These are phyloP conservation scores for Aspergillus oerlinghausenensis DNA, from an alignment of 2,329 filamentous ascomycete species.

Conservation along the genomic window DNA sequence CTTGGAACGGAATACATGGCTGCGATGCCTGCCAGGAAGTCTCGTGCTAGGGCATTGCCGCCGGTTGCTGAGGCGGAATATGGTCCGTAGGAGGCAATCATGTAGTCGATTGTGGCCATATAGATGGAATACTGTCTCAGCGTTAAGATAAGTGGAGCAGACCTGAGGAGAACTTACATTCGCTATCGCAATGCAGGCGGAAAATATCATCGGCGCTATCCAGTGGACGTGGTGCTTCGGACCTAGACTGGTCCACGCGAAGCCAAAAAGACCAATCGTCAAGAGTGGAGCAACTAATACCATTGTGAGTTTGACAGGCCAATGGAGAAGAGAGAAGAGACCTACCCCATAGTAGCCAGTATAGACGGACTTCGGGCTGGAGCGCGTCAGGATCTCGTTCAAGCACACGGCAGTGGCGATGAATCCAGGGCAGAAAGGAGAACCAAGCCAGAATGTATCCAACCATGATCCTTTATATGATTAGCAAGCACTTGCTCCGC, in stretches of 20 bases:
- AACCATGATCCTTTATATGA: conserved; percentile 33
- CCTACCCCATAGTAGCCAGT: neutral
- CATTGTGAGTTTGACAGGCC: conserved; percentile 20
- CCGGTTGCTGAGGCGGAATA: conserved; percentile 72
- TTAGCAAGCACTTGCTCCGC: neutral
- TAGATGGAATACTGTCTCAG: conserved; percentile 57
- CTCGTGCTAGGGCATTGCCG: conserved; percentile 69
- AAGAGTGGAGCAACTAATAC: conserved; percentile 54
- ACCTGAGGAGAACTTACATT: conserved; percentile 39
- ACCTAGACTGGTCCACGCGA: conserved; percentile 63
- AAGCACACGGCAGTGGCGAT: conserved; percentile 34
- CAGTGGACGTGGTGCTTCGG: conserved; percentile 59
- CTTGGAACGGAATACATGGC: conserved; percentile 63
- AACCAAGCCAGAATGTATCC: conserved; percentile 54
- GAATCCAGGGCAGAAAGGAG: conserved; percentile 50
- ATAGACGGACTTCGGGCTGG: neutral
- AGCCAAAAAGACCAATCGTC: conserved; percentile 65
- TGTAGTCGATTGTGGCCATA: conserved; percentile 74
- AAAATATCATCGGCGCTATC: conserved; percentile 64
- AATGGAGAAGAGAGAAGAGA: neutral
- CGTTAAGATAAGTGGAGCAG: neutral
- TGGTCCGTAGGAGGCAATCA: conserved; percentile 68
- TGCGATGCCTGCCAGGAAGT: conserved; percentile 68
- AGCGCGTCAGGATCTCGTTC: conserved; percentile 10
- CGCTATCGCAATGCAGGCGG: conserved; percentile 64